These are phyloP conservation scores for Purpureocillium takamizusanense DNA, from an alignment of 2,329 filamentous ascomycete genomes.

Conservation along the genomic window DNA sequence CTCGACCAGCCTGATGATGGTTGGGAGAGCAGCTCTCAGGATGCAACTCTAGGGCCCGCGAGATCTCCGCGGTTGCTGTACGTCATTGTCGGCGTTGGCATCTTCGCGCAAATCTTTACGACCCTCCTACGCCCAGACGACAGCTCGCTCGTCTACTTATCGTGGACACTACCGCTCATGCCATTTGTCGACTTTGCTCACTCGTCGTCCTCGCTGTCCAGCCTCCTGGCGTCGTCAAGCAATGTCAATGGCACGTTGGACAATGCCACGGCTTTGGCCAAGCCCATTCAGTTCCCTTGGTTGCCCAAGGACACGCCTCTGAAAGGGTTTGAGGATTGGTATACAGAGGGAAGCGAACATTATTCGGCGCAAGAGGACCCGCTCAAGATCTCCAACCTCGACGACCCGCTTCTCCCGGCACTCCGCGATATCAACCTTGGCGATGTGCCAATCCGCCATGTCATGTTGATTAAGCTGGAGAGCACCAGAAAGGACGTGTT, in stretches of 20 bases:
- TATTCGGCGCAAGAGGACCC: conserved; percentile 28
- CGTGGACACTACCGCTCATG: conserved; percentile 22
- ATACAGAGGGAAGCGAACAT: conserved; percentile 4
- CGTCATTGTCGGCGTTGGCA: conserved; percentile 4
- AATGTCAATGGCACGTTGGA: conserved; percentile 16
- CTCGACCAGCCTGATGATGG: not conserved
- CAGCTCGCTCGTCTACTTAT: conserved; percentile 22
- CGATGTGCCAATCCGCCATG: conserved; percentile 29
- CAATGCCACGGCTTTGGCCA: conserved; percentile 16
- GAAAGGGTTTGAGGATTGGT: conserved; percentile 20
- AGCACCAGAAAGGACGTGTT: conserved; percentile 36
- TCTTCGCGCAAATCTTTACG: conserved; percentile 13
- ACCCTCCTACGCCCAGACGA: conserved; percentile 16
- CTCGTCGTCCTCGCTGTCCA: conserved; percentile 15
- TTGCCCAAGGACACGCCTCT: conserved; percentile 14
- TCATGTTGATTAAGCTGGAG: conserved; percentile 34
- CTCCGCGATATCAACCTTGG: conserved; percentile 14
- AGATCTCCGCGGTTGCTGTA: conserved; percentile 5
- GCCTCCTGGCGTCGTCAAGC: conserved; percentile 12
- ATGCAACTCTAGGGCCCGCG: not conserved
- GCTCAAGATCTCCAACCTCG: conserved; percentile 28
- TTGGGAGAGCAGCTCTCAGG: not conserved
- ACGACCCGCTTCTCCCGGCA: conserved; percentile 19
- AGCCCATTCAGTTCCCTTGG: conserved; percentile 13
- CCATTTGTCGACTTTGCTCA: conserved; percentile 23